Percentiles rank a stretch among this genome's conserved stretches.
Conservation (phyloP, 768 basidiomycete genomes). For the Steccherinum ochraceum region DNA sequence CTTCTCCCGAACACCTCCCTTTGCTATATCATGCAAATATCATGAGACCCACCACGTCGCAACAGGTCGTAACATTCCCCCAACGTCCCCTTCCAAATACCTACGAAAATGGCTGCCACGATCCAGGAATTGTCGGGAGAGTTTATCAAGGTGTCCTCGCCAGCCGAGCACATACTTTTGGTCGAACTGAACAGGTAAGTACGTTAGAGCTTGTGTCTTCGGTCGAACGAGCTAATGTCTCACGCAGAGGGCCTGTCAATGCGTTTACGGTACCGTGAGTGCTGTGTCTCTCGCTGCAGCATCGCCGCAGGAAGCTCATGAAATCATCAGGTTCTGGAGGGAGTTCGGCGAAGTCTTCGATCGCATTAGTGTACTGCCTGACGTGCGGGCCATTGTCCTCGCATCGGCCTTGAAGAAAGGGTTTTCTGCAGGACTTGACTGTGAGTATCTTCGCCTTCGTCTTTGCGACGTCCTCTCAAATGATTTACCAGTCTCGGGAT, state of each 20-base stretch:
- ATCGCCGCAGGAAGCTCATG: conserved; percentile 1
- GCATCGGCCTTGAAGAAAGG: conserved; percentile 63
- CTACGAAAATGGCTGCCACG: not conserved
- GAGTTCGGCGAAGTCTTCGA: conserved; percentile 63
- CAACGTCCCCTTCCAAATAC: too few relatives aligned
- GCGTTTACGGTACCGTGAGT: conserved; percentile 49
- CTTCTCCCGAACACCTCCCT: too few relatives aligned
- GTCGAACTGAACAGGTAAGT: conserved; percentile 32
- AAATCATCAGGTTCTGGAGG: conserved; percentile 57
- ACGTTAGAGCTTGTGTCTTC: too few relatives aligned
- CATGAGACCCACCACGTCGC: too few relatives aligned
- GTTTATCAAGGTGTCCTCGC: conserved; percentile 28
- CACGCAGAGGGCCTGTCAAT: conserved; percentile 61
- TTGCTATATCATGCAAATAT: too few relatives aligned
- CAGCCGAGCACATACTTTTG: conserved; percentile 32
- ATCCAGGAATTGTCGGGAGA: conserved; percentile 15
- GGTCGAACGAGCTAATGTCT: too few relatives aligned
- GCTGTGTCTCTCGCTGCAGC: not conserved
- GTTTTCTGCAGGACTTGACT: conserved; percentile 82
- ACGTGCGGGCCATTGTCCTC: conserved; percentile 68
- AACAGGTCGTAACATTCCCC: too few relatives aligned
- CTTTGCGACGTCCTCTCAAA: not conserved
- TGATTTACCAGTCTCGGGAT: conserved; percentile 22
- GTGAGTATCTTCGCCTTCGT: conserved; percentile 32
- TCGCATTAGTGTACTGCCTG: conserved; percentile 39